Conservation (phyloP, 768 basidiomycete species). For the Calocera cornea region DNA sequence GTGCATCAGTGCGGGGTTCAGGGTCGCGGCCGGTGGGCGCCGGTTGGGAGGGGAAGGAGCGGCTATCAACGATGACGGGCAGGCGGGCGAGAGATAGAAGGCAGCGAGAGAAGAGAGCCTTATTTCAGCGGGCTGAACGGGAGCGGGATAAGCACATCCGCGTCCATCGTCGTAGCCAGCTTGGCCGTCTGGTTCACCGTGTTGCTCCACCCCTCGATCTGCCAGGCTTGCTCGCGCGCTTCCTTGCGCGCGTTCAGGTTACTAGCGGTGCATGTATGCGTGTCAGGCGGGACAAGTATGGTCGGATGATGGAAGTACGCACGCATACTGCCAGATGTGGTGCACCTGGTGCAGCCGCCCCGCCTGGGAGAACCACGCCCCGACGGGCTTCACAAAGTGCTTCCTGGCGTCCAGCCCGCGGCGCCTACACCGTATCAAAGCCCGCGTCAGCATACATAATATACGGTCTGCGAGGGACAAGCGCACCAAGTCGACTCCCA, state of each 20-base stretch:
- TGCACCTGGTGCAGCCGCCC: slow-evolving; percentile 62
- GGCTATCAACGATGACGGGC: no score
- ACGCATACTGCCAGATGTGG: slow-evolving; percentile 97
- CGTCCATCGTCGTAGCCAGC: slow-evolving; percentile 74
- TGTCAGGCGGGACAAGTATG: not conserved
- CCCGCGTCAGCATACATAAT: no score
- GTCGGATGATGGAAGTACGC: slow-evolving; percentile 22
- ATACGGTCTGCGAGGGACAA: no score
- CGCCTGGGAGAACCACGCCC: slow-evolving; percentile 85
- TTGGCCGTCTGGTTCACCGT: slow-evolving; percentile 89
- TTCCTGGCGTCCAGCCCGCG: slow-evolving; percentile 86
- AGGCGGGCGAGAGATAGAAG: not conserved
- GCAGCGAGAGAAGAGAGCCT: slow-evolving; percentile 3
- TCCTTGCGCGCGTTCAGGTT: slow-evolving; percentile 70
- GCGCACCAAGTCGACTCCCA: slow-evolving; percentile 86
- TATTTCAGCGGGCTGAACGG: slow-evolving; percentile 77
- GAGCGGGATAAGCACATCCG: slow-evolving; percentile 65
- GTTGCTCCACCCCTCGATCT: slow-evolving; percentile 88
- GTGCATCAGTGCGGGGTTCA: not conserved
- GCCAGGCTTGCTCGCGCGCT: slow-evolving; percentile 81
- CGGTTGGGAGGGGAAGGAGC: no score
- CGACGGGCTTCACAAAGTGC: slow-evolving; percentile 71
- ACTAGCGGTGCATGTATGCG: slow-evolving; percentile 27
- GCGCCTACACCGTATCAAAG: slow-evolving; percentile 51
- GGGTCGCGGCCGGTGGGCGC: not conserved